Base-by-base conservation (phyloP, 768 basidiomycete species). In the Leccinum boreale region DNA sequence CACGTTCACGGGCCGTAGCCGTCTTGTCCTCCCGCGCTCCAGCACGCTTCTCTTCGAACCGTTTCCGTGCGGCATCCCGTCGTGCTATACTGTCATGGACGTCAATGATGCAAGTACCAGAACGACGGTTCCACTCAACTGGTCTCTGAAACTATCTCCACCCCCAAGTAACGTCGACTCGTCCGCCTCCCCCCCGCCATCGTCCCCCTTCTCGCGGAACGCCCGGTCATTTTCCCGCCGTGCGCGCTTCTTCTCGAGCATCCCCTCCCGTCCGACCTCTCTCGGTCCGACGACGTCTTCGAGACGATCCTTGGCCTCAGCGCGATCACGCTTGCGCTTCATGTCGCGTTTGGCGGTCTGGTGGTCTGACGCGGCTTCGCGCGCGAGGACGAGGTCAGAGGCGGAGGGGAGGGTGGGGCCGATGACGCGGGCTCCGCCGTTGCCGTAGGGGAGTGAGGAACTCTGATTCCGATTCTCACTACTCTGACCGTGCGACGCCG, bases 261-360 rank as follows among this genome's bases (percentile, higher is more conserved):
- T 84, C 3, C 86, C 90, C 62, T 95, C 94, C 54, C 85, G 78
- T 1, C 94, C 94, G 4, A 89, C 85, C 58, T 84, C 81, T 62
- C 85, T 85, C n/a, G 93, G 91, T 9, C 88, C 87, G 1, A 90
- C 86, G 71, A 85, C 74, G 29, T 94, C 91, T 65, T 94, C 90
- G 14, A 90, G 55, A 39, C 84, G 77, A 3, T 89, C 87, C 65
- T 84, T 86, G 17, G 81, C 83, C 61, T 88, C 86, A 50, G 76
- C 72, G 39, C 81, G 81, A 36, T 87, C 85, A 0, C 85, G 81
- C 65, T 92, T 92, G 23, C 89, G 84, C 61, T 85, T 82, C 46
- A 81, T 69, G 15, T 74, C 71, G 10, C 82, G 78, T 54, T 87
- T 85, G 7, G 79, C 79, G 1, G 79, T 74, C 6, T 75, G 73